phyloP scores from a whole-genome alignment of 805 yeast genomes.

The Candida succiphila region DNA sequence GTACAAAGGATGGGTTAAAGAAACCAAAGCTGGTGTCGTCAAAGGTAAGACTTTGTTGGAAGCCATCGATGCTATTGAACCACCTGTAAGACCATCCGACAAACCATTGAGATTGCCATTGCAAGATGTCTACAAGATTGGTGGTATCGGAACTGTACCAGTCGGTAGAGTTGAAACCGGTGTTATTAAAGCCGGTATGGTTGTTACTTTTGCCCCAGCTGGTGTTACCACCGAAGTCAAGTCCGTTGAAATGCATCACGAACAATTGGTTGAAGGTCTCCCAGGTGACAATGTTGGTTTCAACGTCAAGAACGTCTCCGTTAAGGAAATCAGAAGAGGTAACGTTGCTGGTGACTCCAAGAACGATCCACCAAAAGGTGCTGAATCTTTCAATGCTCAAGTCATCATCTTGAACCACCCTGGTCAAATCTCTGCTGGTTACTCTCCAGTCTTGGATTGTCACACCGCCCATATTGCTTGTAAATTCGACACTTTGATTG shows the following conservation, averaged over 20 bases:
- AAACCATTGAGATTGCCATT: conserved; percentile 86
- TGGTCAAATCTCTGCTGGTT: conserved; percentile 85
- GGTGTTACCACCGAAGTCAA: conserved; percentile 86
- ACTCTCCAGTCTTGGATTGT: conserved; percentile 86
- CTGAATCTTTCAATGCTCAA: conserved; percentile 71
- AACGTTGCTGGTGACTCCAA: conserved; percentile 88
- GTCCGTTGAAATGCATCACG: conserved; percentile 86
- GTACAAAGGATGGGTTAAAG: conserved; percentile 82
- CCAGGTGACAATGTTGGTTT: conserved; percentile 91
- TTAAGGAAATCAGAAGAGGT: conserved; percentile 86
- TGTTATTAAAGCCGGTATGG: conserved; percentile 85
- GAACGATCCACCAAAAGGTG: conserved; percentile 79
- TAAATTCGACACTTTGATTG: conserved; percentile 61
- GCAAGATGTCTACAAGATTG: conserved; percentile 89
- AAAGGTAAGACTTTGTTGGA: conserved; percentile 78
- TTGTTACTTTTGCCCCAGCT: conserved; percentile 83
- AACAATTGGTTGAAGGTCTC: conserved; percentile 64
- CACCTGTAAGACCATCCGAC: conserved; percentile 73
- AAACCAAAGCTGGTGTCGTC: conserved; percentile 60
- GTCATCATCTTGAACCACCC: conserved; percentile 86
- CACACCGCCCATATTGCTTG: conserved; percentile 93
- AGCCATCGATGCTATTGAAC: conserved; percentile 78
- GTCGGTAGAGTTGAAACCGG: conserved; percentile 94
- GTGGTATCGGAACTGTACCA: conserved; percentile 89
- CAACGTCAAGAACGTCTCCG: conserved; percentile 87